Evolutionary conservation across 2,329 filamentous ascomycete species (phyloP).

Genomic region (Balansia obtecta): DNA sequence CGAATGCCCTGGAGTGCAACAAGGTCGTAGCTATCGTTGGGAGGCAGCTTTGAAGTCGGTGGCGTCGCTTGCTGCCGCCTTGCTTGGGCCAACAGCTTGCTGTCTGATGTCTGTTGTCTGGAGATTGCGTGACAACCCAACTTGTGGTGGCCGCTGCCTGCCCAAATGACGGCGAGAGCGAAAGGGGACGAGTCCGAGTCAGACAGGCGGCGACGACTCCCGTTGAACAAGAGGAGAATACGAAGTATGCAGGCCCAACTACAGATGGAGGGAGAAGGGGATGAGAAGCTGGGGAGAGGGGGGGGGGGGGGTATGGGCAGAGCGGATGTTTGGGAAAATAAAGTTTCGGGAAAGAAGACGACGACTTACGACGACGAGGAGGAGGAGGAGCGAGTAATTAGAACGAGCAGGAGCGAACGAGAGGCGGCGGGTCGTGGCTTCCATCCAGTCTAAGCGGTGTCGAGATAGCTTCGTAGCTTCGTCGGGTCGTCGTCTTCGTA

Average conservation of each 20-base stretch:
- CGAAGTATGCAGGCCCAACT: not conserved
- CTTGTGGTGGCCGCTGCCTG: not conserved
- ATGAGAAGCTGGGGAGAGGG: not conserved
- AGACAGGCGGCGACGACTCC: not conserved
- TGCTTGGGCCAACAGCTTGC: not conserved
- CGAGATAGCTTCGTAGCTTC: not conserved
- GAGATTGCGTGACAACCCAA: not conserved
- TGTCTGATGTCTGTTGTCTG: not conserved
- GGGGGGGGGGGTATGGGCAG: too few relatives aligned
- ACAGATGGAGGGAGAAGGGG: not conserved
- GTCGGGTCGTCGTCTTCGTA: too few relatives aligned
- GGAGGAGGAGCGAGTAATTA: not conserved
- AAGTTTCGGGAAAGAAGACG: not conserved
- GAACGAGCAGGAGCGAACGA: conserved; percentile 1
- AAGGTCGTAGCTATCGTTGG: not conserved
- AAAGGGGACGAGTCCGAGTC: not conserved
- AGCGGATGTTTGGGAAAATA: conserved; percentile 3
- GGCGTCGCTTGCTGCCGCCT: conserved; percentile 2
- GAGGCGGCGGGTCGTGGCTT: conserved; percentile 7
- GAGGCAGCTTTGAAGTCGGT: not conserved
- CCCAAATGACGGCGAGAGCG: not conserved
- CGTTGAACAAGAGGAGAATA: not conserved
- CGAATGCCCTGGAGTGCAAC: not conserved
- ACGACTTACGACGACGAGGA: too few relatives aligned
- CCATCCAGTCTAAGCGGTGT: conserved; percentile 1